phyloP scores from a whole-genome alignment of 768 basidiomycete genomes.

The Lentinula sp. region DNA sequence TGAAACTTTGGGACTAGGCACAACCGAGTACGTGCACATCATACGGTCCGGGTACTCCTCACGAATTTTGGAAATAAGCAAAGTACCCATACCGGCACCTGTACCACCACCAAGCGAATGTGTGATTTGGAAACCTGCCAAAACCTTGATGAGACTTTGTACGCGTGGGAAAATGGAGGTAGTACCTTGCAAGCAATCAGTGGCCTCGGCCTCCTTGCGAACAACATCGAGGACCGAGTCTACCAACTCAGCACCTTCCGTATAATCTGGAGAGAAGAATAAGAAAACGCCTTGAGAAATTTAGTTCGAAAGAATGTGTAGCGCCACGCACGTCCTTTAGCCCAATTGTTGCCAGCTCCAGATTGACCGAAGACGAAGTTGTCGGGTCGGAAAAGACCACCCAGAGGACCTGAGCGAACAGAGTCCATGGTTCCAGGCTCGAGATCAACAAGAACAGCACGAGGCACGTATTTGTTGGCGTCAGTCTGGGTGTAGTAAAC shows the following conservation, averaged over 20 bases:
- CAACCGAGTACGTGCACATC: constrained; percentile 99
- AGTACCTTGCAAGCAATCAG: constrained; percentile 92
- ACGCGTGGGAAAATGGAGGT: constrained; percentile 7
- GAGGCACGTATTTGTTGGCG: constrained; percentile 95
- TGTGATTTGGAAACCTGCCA: constrained; percentile 92
- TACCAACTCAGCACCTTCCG: constrained; percentile 96
- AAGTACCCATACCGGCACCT: constrained; percentile 99
- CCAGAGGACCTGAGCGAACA: constrained; percentile 84
- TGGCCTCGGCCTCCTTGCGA: constrained; percentile 97
- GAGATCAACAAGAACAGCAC: constrained; percentile 94
- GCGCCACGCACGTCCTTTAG: constrained; percentile 89
- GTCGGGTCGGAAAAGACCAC: constrained; percentile 92
- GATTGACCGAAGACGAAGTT: constrained; percentile 98
- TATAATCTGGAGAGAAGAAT: constrained; percentile 55
- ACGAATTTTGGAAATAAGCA: constrained; percentile 97
- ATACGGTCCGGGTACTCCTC: constrained; percentile 99
- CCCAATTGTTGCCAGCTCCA: constrained; percentile 99
- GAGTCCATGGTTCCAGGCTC: constrained; percentile 98
- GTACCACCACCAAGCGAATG: constrained; percentile 99
- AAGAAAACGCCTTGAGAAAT: constrained; percentile 8
- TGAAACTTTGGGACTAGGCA: constrained; percentile 95
- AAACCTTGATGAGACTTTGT: constrained; percentile 4
- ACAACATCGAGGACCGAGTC: constrained; percentile 98
- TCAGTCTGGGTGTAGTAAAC: constrained; percentile 98
- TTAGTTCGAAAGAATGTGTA: not conserved